A percentile compares a stretch with the other conserved stretches of the same genome.
phyloP scores from a whole-genome alignment of 1,139 yeast species.

The Magnusiomyces tetraspermus region DNA sequence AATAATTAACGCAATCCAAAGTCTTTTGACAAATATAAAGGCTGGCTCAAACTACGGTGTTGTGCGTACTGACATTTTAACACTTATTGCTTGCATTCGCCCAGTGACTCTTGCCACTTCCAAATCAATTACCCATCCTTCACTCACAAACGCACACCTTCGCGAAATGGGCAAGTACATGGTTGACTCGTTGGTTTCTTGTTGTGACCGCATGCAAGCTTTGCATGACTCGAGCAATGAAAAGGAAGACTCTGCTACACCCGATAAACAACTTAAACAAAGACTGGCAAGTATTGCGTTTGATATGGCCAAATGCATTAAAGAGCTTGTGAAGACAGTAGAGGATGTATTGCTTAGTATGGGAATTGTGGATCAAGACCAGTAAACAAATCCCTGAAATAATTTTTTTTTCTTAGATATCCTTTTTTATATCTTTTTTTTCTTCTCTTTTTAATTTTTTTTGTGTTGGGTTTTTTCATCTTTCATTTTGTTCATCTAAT shows the following conservation, averaged over 20 bases:
- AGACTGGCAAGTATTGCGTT: slow-evolving; percentile 91
- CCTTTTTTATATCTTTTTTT: too few relatives aligned
- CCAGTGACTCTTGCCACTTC: slow-evolving; percentile 90
- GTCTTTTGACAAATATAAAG: slow-evolving; percentile 44
- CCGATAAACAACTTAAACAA: slow-evolving; percentile 85
- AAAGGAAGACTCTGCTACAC: slow-evolving; percentile 43
- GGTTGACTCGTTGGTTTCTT: slow-evolving; percentile 74
- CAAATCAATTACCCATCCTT: slow-evolving; percentile 79
- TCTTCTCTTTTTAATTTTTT: too few relatives aligned
- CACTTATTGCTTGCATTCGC: slow-evolving; percentile 64
- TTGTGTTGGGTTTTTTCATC: too few relatives aligned
- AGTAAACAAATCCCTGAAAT: too few relatives aligned
- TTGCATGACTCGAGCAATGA: slow-evolving; percentile 25
- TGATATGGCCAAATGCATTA: slow-evolving; percentile 92
- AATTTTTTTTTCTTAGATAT: too few relatives aligned
- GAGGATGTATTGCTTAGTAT: slow-evolving; percentile 87
- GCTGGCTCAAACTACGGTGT: slow-evolving; percentile 50
- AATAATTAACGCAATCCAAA: slow-evolving; percentile 83
- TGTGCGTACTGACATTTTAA: slow-evolving; percentile 59
- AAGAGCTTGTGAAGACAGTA: slow-evolving; percentile 88
- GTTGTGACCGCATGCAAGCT: slow-evolving; percentile 57
- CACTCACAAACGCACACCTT: slow-evolving; percentile 52
- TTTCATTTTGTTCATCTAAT: too few relatives aligned
- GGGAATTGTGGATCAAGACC: slow-evolving; percentile 43
- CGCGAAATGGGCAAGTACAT: slow-evolving; percentile 91